Percentiles rank a stretch among this genome's conserved stretches.
Evolutionary conservation across 2,329 filamentous ascomycete genomes (phyloP).

Genomic region (Fusarium oxysporum): DNA sequence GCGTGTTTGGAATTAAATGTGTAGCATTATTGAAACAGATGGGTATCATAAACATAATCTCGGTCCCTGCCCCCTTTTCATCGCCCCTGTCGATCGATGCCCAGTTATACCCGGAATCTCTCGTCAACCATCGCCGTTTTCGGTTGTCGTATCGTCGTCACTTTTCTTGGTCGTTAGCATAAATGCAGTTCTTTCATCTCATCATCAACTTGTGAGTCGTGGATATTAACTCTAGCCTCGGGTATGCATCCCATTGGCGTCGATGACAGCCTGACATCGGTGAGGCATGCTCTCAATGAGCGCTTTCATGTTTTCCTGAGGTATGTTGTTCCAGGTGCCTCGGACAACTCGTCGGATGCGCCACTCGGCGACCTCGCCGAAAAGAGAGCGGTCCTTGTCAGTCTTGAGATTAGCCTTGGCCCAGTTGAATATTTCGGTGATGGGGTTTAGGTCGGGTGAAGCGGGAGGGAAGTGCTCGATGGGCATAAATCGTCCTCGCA

Average conservation of each 20-base stretch:
- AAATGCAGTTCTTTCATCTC: neutral
- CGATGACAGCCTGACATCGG: conserved; percentile 32
- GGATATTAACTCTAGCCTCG: neutral
- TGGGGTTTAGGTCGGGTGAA: conserved; percentile 30
- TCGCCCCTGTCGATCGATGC: neutral
- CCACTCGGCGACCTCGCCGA: neutral
- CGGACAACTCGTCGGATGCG: neutral
- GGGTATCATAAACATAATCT: neutral
- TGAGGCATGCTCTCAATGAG: conserved; percentile 21
- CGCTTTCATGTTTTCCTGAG: neutral
- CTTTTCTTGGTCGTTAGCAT: neutral
- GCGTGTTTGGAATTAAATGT: too few relatives aligned
- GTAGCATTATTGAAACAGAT: conserved; percentile 9
- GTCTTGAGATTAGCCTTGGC: conserved; percentile 6
- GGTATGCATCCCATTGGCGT: conserved; percentile 29
- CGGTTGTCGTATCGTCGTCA: neutral
- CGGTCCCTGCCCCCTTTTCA: neutral
- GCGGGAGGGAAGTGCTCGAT: conserved; percentile 16
- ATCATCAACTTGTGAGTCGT: neutral
- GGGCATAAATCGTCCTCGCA: conserved; percentile 1
- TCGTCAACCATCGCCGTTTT: neutral
- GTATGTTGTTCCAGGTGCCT: conserved; percentile 14
- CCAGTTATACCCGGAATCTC: neutral
- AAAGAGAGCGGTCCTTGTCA: neutral
- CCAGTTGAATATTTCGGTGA: conserved; percentile 9